Evolutionary conservation across 345 rosid genomes (phyloP).

Genomic region (Dipteronia dyeriana): DNA sequence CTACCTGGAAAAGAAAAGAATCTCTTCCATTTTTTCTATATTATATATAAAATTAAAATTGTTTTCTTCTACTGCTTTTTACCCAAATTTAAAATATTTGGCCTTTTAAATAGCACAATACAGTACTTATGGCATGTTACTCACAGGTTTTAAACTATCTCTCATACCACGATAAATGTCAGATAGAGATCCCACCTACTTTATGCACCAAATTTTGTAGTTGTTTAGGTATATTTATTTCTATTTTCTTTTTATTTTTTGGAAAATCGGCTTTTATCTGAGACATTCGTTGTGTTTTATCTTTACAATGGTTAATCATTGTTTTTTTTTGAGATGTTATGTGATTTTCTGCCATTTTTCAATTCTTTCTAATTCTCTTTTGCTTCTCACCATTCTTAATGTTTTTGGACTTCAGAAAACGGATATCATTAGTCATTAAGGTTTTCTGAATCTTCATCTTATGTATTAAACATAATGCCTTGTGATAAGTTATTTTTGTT

Average conservation of each 20-base stretch:
- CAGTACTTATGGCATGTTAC: not conserved
- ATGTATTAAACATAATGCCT: constrained; percentile 4
- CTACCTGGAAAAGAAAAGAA: not conserved
- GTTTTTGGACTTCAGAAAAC: not conserved
- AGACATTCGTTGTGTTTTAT: not conserved
- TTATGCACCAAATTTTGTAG: not conserved
- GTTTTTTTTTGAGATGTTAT: not conserved
- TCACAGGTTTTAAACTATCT: not conserved
- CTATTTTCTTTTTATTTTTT: not conserved
- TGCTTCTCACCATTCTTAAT: not conserved
- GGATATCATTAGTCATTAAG: not conserved
- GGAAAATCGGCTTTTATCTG: not conserved
- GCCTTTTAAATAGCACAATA: not conserved
- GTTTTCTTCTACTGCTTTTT: not conserved
- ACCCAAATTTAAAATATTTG: not conserved
- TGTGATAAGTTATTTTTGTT: not conserved
- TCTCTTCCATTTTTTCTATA: not conserved
- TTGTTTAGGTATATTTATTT: constrained; percentile 9
- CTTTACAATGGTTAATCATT: not conserved
- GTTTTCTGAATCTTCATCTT: constrained; percentile 15
- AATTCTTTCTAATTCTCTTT: not conserved
- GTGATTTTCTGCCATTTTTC: not conserved
- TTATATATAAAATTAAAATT: not conserved
- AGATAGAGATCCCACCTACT: not conserved
- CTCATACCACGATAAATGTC: not conserved